Evolutionary conservation across 2,329 filamentous ascomycete genomes (phyloP), one percentile per base, ranked within the genome.

Genomic region (Orbilia brochopaga): DNA sequence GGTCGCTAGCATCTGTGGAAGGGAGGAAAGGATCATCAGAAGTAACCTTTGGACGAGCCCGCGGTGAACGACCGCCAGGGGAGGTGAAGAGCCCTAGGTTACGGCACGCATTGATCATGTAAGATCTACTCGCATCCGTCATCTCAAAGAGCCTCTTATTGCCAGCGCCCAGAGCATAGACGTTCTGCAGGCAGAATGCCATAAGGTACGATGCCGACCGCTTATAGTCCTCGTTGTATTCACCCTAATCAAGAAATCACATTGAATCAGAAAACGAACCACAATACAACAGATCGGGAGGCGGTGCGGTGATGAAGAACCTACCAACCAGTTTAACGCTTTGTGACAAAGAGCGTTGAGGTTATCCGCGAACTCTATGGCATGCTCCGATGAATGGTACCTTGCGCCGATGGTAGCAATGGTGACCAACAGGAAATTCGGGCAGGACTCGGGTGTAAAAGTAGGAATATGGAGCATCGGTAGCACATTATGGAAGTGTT

Each of bases 401-500:
- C 75, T 77, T 15, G 75, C 75, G 8, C 75, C 75, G 40, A 77
- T 77, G 51, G 74, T 76, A 40, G 75, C 75, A 56, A 77, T 77
- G 2, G 75, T 74, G 13, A 76, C 73, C 30, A 77, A 64, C 24
- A 77, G 69, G 37, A 76, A 75, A 32, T 74, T 76, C 23, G 75
- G 75, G 24, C 74, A 75, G 13, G 70, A 73, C 3, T 74, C 74
- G 8, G 74, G 64, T 50, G 73, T 70, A 60, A 77, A 77, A 13
- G 74, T 77, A 30, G 75, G 75, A 17, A 63, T 64, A 35, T 80
- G 77, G 0, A 79, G 74, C 15, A 80, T 76, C 1, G 79, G 77
- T 3, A 80, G 42, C 4, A 79, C 76, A 0, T 76, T 74, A 57
- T 78, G 75, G 44, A 80, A 79, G 32, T 79, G 73, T 15, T 77